A percentile compares a stretch with the other conserved stretches of the same genome.
Conservation (phyloP, 2,329 filamentous ascomycete genomes). For the Sporothrix pallida region DNA sequence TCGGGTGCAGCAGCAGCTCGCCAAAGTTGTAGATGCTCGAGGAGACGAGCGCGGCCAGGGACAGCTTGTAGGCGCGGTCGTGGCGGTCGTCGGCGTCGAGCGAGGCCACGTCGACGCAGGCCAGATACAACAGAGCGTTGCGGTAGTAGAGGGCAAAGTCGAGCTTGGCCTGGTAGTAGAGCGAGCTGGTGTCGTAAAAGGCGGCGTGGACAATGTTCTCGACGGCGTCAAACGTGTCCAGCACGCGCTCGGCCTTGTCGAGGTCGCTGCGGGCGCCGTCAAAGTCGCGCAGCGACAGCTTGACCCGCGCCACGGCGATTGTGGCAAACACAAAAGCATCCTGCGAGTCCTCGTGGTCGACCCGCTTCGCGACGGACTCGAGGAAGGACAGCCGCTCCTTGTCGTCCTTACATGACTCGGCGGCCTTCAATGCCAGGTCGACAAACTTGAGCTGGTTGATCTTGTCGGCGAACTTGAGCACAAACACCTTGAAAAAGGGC, state of each 20-base stretch:
- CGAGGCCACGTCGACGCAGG: slow-evolving; percentile 84
- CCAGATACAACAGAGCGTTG: slow-evolving; percentile 95
- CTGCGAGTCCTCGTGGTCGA: slow-evolving; percentile 90
- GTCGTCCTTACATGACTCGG: slow-evolving; percentile 84
- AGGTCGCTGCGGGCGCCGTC: slow-evolving; percentile 86
- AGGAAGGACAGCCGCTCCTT: slow-evolving; percentile 86
- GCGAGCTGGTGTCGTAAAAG: slow-evolving; percentile 94
- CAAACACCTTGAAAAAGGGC: slow-evolving; percentile 90
- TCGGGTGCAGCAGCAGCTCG: slow-evolving; percentile 95
- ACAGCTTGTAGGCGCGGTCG: slow-evolving; percentile 87
- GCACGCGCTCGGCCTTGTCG: slow-evolving; percentile 82
- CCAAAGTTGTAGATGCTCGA: slow-evolving; percentile 99
- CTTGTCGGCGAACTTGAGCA: slow-evolving; percentile 95
- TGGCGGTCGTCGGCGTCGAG: slow-evolving; percentile 77
- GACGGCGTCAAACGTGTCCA: slow-evolving; percentile 92
- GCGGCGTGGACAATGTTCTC: slow-evolving; percentile 94
- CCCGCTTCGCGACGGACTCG: slow-evolving; percentile 80
- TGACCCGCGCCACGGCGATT: slow-evolving; percentile 85
- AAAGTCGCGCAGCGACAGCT: slow-evolving; percentile 78
- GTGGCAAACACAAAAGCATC: slow-evolving; percentile 95
- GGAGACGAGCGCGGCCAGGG: slow-evolving; percentile 88
- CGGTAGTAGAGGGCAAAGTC: slow-evolving; percentile 98
- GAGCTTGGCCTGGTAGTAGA: slow-evolving; percentile 91
- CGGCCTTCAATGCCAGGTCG: slow-evolving; percentile 83
- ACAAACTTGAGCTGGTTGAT: slow-evolving; percentile 99